A percentile compares a stretch with the other conserved stretches of the same genome.
Evolutionary conservation across 208 protist species (phyloP).

Genomic region (Paratrypanosoma confusum): DNA sequence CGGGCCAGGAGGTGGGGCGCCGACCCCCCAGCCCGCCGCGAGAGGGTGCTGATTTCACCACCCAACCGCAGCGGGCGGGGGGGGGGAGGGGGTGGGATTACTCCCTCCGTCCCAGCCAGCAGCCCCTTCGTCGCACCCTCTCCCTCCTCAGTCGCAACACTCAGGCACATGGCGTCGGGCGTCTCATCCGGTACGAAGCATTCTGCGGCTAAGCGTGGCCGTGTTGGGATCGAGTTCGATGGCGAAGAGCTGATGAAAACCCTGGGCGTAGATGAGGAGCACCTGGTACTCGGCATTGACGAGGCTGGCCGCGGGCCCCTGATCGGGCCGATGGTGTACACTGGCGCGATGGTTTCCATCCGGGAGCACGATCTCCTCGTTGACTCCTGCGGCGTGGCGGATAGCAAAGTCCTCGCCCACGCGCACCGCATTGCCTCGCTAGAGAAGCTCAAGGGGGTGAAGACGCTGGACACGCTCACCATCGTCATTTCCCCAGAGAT

Average conservation of each 20-base stretch:
- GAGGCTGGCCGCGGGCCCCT: slow-evolving; percentile 93
- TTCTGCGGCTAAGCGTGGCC: slow-evolving; percentile 38
- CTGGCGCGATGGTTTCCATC: slow-evolving; percentile 57
- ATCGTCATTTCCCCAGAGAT: slow-evolving; percentile 41
- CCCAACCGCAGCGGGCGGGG: no score
- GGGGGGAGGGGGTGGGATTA: no score
- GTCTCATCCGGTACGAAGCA: slow-evolving; percentile 11
- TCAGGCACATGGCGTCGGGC: no score
- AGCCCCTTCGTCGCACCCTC: no score
- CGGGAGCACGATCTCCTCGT: slow-evolving; percentile 65
- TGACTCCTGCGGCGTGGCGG: slow-evolving; percentile 67
- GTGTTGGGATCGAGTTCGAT: slow-evolving; percentile 43
- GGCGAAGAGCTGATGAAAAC: slow-evolving; percentile 44
- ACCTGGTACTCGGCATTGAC: slow-evolving; percentile 88
- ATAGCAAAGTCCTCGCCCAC: slow-evolving; percentile 75
- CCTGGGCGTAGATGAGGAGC: slow-evolving; percentile 35
- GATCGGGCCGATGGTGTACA: slow-evolving; percentile 93
- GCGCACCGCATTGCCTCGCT: slow-evolving; percentile 40
- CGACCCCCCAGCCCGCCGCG: no score
- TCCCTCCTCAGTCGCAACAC: no score
- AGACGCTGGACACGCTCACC: slow-evolving; percentile 56
- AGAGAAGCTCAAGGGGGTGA: slow-evolving; percentile 35
- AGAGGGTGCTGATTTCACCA: no score
- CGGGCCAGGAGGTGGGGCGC: no score
- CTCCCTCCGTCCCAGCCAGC: no score